Evolutionary conservation across 2,329 filamentous ascomycete genomes (phyloP), one percentile per base, ranked within the genome.

Genomic region (Huntiella decipiens): DNA sequence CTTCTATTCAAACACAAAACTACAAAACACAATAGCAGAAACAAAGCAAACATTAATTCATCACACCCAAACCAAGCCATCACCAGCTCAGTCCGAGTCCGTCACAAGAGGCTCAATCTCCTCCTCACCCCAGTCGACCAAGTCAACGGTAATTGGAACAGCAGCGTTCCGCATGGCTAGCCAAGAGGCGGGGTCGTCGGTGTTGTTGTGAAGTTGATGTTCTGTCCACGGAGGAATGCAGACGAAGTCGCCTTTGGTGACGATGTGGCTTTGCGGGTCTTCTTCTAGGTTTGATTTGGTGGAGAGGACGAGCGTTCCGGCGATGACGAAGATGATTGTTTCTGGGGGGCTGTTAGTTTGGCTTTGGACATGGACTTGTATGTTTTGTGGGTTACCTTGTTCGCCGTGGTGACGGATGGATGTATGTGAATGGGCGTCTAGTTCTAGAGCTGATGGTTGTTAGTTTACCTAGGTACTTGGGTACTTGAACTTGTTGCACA

Each of bases 221-320:
- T 84, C 78, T 0, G 74, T 73, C 66, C 70, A 82, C 0, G 77
- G 71, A 0, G 79, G 79, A 10, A 84, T 70, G 46, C 82, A 66
- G 3, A 77, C 77, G 58, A 81, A 84, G 56, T 83, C 79, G 0
- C 80, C 79, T 0, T 73, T 65, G 1, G 59, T 58, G 5, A 85
- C 64, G 13, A 71, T 62, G 51, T 79, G 67, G 32, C 70, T 67
- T 50, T 70, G 69, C 1, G 67, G 57, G 28, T 66, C 61, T 32
- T 62, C 62, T 40, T 67, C 68, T 10, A 73, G 68, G 37, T 68
- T 65, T 15, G 74, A 65, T 44, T 67, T 67, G 0, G 70, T 76
- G 3, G 81, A 65, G 6, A 84, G 65, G 11, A 68, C 61, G 4
- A 78, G 77, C 44, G 66, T 65, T 10, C 80, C 79, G 2, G 68